Percentiles rank a stretch among this genome's conserved stretches.
phyloP scores from a whole-genome alignment of 495 filamentous ascomycete genomes.

The Opeltia flavorubescens region DNA sequence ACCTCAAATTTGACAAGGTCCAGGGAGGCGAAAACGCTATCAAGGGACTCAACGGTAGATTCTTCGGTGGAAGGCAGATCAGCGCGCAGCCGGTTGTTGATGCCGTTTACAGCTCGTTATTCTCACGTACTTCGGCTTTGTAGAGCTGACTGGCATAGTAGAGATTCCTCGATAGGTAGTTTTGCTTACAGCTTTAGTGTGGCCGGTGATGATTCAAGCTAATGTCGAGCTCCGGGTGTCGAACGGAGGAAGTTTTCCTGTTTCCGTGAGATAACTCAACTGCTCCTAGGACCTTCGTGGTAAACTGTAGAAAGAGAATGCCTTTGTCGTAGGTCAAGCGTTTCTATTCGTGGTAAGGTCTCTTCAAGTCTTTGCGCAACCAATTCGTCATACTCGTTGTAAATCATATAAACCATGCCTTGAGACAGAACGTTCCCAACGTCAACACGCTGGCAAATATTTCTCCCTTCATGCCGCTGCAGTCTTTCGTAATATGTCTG shows the following conservation, averaged over 20 bases:
- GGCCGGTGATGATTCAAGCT: conserved; percentile 16
- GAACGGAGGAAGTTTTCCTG: conserved; percentile 4
- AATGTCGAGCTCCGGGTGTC: conserved; percentile 18
- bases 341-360: too few species aligned
- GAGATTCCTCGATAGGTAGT: neutral
- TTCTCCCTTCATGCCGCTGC: too few species aligned
- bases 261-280: neutral
- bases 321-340: too few species aligned
- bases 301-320: neutral
- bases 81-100: conserved; percentile 92
- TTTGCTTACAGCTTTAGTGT: conserved; percentile 16
- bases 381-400: too few species aligned
- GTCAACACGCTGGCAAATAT: too few species aligned
- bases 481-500: too few species aligned
- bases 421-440: too few species aligned
- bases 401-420: too few species aligned
- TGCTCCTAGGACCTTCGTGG: neutral
- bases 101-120: conserved; percentile 94
- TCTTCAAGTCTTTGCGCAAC: too few species aligned
- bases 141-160: conserved; percentile 17
- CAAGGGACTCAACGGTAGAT: conserved; percentile 91
- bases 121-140: conserved; percentile 68
- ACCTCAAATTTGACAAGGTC: conserved; percentile 93
- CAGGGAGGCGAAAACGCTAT: conserved; percentile 92
- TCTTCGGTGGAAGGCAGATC: conserved; percentile 82